Conservation (phyloP, 202 grass and related monocot genomes). For the Schoenoplectus tabernaemontani region DNA sequence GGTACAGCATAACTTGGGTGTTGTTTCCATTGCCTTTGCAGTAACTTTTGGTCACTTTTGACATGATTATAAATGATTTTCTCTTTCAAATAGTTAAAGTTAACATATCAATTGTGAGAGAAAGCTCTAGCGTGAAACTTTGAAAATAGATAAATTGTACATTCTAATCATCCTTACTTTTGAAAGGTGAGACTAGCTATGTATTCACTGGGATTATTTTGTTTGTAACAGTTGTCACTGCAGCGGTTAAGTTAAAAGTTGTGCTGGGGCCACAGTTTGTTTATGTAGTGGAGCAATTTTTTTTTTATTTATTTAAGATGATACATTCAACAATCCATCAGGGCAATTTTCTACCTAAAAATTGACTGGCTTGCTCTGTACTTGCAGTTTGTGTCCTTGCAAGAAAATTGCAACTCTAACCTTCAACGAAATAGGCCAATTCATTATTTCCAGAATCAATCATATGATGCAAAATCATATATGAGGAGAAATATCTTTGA, state of each 20-base stretch:
- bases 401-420: neutral
- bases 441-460: neutral
- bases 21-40: neutral
- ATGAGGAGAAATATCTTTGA: neutral
- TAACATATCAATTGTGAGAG: neutral
- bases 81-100: too few relatives aligned
- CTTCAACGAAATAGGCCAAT: neutral
- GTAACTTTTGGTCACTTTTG: constrained; percentile 8
- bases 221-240: neutral
- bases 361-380: neutral
- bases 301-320: neutral
- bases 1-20: neutral
- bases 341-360: neutral
- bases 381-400: neutral
- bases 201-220: neutral
- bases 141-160: neutral
- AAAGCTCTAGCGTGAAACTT: neutral
- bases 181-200: neutral
- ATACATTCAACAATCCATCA: neutral
- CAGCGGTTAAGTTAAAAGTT: neutral
- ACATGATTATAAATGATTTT: neutral
- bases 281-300: neutral
- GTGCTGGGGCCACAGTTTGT: neutral
- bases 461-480: neutral
- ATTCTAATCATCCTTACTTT: too few relatives aligned